Base-by-base conservation (phyloP, 2,329 filamentous ascomycete species). In the Albophoma yamanashiensis region DNA sequence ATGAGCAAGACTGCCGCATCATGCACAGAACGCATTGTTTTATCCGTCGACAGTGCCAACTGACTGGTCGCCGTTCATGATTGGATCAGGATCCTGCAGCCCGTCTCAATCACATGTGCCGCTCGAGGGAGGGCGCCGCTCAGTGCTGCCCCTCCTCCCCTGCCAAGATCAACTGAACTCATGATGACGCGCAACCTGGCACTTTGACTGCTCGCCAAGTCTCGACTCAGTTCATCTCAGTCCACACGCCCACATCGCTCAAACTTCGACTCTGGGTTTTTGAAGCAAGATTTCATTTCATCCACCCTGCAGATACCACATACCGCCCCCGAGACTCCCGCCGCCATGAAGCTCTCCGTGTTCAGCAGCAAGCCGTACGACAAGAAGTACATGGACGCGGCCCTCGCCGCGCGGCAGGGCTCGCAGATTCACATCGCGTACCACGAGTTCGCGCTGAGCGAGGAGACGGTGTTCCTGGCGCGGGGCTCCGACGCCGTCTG, bases 401-500 rank as follows among this genome's bases (percentile, higher is more conserved):
- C 76, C 40, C 74, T 75, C 43, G 67, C 68, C 20, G 64, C 71
- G 31, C 31, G 31, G 27, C 8, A n/a, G 50, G 31, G 9, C 4
- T 53, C 50, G 1, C 6, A 36, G 17, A 53, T 53, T 1, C 31
- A 82, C 14, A 72, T 87, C 58, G 68, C 75, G 60, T 87, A 82
- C 70, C 83, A 87, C 71, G 78, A 84, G 55, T 83, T 85, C 61
- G 67, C 81, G 3, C 79, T 89, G 12, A 77, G 74, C 47, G 64
- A 75, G 36, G 79, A 84, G 55, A 89, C 85, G 0, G 82, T 78
- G 2, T 65, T 78, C 1, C 77, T 88, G 8, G 81, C 82, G 2
- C 67, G 73, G 1, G 79, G 75, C 42, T 76, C 79, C 61, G 73
- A 79, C 50, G 86, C 85, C 60, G 77, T 89, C 56, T 89, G 86